A percentile compares a stretch with the other conserved stretches of the same genome.
Conservation (phyloP, 257 asterid genomes). For the Salvia splendens region DNA sequence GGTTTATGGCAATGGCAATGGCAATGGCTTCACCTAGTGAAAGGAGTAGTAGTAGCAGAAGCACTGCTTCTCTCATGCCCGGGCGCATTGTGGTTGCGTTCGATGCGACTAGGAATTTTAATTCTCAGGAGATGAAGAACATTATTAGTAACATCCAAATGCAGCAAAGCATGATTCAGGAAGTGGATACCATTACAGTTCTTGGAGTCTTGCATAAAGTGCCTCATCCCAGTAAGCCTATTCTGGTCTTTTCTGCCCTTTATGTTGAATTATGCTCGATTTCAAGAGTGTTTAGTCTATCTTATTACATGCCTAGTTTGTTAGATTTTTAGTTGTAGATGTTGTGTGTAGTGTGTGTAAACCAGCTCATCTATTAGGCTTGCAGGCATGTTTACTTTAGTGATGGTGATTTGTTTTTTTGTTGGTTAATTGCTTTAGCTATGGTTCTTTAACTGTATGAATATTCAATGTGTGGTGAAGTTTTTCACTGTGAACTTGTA, state of each 20-base stretch:
- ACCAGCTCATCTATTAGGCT: not conserved
- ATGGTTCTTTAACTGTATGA: not conserved
- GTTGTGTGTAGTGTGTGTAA: not conserved
- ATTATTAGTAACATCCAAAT: conserved; percentile 41
- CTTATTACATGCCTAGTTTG: not conserved
- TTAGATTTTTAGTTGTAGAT: not conserved
- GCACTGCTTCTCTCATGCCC: conserved; percentile 39
- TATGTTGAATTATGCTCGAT: not conserved
- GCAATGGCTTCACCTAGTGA: conserved; percentile 42
- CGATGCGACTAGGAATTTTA: conserved; percentile 59
- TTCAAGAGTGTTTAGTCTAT: not conserved
- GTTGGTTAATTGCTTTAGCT: not conserved
- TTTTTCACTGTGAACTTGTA: not conserved
- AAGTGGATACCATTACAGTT: conserved; percentile 57
- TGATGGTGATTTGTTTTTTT: not conserved
- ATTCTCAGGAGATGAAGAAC: conserved; percentile 38
- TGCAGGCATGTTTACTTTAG: not conserved
- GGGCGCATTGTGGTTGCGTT: conserved; percentile 55
- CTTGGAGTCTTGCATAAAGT: conserved; percentile 66
- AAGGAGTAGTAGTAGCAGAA: conserved; percentile 33
- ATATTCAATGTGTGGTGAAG: not conserved
- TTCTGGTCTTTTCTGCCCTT: not conserved
- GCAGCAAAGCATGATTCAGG: conserved; percentile 49
- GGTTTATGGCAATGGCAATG: conserved; percentile 10
- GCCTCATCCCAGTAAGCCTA: conserved; percentile 61